Base-by-base conservation (phyloP, 306 rosid species). In the Castanea mollissima region DNA sequence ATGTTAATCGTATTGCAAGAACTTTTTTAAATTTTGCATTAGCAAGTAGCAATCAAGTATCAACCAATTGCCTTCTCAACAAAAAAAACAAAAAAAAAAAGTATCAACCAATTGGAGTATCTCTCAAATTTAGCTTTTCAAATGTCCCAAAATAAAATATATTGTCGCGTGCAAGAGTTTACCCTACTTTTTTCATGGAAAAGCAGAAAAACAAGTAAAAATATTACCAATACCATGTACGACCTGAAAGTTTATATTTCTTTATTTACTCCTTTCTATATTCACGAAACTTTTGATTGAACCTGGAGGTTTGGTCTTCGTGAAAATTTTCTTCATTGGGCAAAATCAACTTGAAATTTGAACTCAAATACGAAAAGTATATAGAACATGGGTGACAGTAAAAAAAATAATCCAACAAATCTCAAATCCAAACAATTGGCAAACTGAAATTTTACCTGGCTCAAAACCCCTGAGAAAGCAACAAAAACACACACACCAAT, bases 401-500 rank as follows among this genome's bases (percentile, higher is more conserved):
- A 3, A 10, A 56, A 59, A 21, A n/a, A 21, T 11, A 21, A 10
- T n/a, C 70, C 70, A 29, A 64, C 44, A 23, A 15, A 27, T 63
- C 20, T 2, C 18, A 23, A 15, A 4, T 63, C 20, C 8, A 29
- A 64, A 64, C 70, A 29, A 5, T 6, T 4, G 18, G 5, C 21
- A 31, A 64, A 64, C 21, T 64, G 70, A 16, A 29, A 2, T 16
- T 16, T 15, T 23, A 59, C 65, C 4, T 4, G 5, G 65, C 32
- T 77, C 71, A 55, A 80, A 77, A 69, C 19, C 57, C 73, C 75
- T 64, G 78, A 77, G 51, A 86, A 78, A 80, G 80, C 73, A 78
- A 57, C 71, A 76, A 74, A 84, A 78, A 19, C 79, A 56, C 89
- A 41, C n/a, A 59, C 14, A 59, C 52, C 73, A 51, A 80, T 25